phyloP scores from a whole-genome alignment of 2,329 filamentous ascomycete genomes.

The Phialemoniopsis sp. region DNA sequence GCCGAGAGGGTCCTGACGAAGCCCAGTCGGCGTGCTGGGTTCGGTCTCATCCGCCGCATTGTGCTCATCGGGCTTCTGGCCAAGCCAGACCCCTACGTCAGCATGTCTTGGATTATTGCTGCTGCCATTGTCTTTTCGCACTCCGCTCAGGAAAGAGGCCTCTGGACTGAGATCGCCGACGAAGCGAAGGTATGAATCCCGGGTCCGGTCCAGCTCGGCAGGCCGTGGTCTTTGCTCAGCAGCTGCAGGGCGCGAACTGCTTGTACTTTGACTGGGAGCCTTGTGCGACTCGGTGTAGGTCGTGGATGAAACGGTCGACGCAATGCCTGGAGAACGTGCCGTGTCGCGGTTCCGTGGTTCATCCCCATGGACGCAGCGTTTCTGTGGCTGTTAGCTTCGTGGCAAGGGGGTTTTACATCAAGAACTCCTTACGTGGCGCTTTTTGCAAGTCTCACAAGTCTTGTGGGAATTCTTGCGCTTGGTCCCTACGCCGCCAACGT shows the following conservation, averaged over 20 bases:
- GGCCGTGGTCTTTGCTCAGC: too few relatives aligned
- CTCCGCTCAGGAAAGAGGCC: conserved; percentile 14
- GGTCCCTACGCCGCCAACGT: conserved; percentile 18
- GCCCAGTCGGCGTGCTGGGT: too few relatives aligned
- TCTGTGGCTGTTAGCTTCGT: too few relatives aligned
- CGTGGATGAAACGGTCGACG: too few relatives aligned
- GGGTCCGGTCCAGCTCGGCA: background rate
- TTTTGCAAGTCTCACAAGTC: conserved; percentile 9
- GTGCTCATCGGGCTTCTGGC: conserved; percentile 5
- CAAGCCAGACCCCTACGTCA: conserved; percentile 11
- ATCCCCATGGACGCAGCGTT: too few relatives aligned
- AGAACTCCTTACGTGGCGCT: conserved; percentile 9
- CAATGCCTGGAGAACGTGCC: too few relatives aligned
- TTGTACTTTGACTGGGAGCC: too few relatives aligned
- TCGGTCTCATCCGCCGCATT: background rate
- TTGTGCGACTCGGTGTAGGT: too few relatives aligned
- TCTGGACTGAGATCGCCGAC: conserved; percentile 17
- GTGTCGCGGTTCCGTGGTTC: too few relatives aligned
- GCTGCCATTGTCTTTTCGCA: conserved; percentile 1
- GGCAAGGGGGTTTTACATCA: conserved; percentile 7
- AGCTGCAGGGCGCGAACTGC: too few relatives aligned
- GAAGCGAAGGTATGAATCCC: conserved; percentile 6
- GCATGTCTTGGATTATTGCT: conserved; percentile 9
- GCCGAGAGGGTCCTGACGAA: too few relatives aligned
- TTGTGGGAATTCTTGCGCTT: conserved; percentile 10